Base-by-base conservation (phyloP, 345 rosid genomes). In the Mangifera indica region DNA sequence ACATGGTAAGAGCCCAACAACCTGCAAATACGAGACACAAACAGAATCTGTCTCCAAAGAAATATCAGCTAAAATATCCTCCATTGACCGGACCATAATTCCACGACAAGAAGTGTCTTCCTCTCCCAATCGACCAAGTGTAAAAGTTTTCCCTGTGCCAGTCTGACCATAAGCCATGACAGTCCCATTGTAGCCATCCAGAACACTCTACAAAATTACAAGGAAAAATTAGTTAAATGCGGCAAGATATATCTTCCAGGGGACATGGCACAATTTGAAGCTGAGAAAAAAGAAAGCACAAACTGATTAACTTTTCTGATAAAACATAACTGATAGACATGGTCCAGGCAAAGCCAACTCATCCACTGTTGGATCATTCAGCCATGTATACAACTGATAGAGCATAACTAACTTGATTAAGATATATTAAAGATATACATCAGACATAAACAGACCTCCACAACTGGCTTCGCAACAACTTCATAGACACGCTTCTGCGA, bases 131-230 rank as follows among this genome's bases (percentile, higher is more conserved):
- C 81, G 84, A 60, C 98, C 99, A 52, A 95, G 90, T 55, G 99
- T 95, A 77, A 91, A 91, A 59, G 99, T 95, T 76, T 95, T 95
- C 10, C 99, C 99, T 0, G 99, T 95, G 71, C 98, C 99, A 17
- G 99, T 95, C 82, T 95, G 99, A 55, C 99, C 99, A 80, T 95
- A 95, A 60, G 99, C 98, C 99, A 95, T 93, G 34, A 95, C 91
- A 20, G 98, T 91, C 58, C 99, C 99, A 71, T 95, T 95, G 84
- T 95, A 95, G 68, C 99, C 99, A 84, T 87, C 98, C 71, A 95
- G 84, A 78, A 93, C 99, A 81, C 99, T 89, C 99, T 95, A 79
- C 62, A 73, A 32, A 40, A 45, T 20, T 55, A 61, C 68, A 74
- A 67, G 62, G 67, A 0, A 69, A 22, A 71, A 44, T 5, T 58